Percentiles rank a stretch among this genome's conserved stretches.
These are phyloP conservation scores for Pichia pseudocactophila DNA, from an alignment of 805 yeast species.

Conservation along the genomic window DNA sequence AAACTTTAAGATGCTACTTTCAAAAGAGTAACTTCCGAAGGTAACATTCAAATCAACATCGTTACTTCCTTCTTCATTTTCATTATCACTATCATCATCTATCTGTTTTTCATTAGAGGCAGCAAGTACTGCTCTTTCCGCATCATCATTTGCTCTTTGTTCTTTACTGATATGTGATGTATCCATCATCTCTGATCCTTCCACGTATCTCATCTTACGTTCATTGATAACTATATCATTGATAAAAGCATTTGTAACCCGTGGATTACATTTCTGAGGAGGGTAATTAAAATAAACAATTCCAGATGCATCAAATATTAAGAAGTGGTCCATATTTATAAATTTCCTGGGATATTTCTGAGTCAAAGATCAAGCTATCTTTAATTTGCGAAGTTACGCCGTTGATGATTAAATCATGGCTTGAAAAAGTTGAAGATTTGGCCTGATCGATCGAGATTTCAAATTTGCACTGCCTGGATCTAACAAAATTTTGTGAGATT, in stretches of 20 bases:
- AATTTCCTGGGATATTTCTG: no score
- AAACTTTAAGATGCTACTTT: conserved; percentile 39
- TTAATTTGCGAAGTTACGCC: no score
- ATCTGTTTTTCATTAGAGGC: conserved; percentile 2
- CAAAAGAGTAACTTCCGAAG: conserved; percentile 26
- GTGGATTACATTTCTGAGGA: conserved; percentile 30
- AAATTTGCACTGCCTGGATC: no score
- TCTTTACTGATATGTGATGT: neutral
- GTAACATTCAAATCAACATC: conserved; percentile 17
- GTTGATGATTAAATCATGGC: no score
- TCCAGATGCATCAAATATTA: conserved; percentile 45
- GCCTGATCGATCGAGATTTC: no score
- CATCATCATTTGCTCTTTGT: conserved; percentile 2
- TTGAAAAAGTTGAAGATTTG: no score
- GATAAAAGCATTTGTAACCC: conserved; percentile 39
- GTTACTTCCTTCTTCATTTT: conserved; percentile 15
- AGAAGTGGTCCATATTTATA: conserved; percentile 38
- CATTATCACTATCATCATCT: conserved; percentile 1
- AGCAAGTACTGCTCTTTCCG: neutral
- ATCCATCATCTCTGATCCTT: conserved; percentile 13
- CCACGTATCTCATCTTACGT: conserved; percentile 20
- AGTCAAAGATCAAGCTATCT: no score
- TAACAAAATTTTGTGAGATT: no score
- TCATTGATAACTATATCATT: conserved; percentile 40
- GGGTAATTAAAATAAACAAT: conserved; percentile 41